Evolutionary conservation across 2,329 filamentous ascomycete genomes (phyloP), one percentile per base, ranked within the genome.

Genomic region (Stagonosporopsis chrysanthemi): DNA sequence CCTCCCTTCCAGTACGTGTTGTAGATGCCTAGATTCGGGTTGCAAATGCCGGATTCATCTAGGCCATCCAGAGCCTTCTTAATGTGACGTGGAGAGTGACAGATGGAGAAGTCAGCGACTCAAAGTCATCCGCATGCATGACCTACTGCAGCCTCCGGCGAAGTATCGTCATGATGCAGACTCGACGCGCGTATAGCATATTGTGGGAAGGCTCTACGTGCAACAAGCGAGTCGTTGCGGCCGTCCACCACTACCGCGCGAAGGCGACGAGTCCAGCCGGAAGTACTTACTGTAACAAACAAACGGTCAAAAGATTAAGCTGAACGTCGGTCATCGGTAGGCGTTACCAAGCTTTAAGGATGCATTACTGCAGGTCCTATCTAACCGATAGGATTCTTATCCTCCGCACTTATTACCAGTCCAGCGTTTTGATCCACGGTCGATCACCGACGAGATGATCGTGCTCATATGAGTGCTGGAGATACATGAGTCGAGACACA

Each of bases 371-470:
- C 56, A 63, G 54, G 57, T 47, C 60, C 59, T 61, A 65, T 64
- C 61, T 63, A 63, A 66, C 66, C 63, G 64, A 66, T 63, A 67
- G 48, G 56, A 60, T 33, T 35, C 47, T 61, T 64, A 61, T 64
- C 60, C 62, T 58, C 57, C 51, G 52, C 51, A 58, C 45, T 51
- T 36, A 7, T 31, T 29, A 36, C 23, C 19, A n/a, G 29, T 38
- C 22, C 26, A 26, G 28, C 39, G 31, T 48, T 31, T 48, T 31
- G 24, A 56, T 31, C 28, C 31, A 43, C 38, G 22, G 48, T 22
- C 38, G 43, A 52, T 48, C 38, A 38, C 39, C 9, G 24, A 41
- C 17, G 17, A 15, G 24, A 38, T 38, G 38, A 43, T 57, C 36
- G 8, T 23, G 36, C n/a, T 47, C n/a, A 12, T 33, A 4, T 23